Conservation (phyloP, 208 protist genomes). For the Trypanosoma avium region DNA sequence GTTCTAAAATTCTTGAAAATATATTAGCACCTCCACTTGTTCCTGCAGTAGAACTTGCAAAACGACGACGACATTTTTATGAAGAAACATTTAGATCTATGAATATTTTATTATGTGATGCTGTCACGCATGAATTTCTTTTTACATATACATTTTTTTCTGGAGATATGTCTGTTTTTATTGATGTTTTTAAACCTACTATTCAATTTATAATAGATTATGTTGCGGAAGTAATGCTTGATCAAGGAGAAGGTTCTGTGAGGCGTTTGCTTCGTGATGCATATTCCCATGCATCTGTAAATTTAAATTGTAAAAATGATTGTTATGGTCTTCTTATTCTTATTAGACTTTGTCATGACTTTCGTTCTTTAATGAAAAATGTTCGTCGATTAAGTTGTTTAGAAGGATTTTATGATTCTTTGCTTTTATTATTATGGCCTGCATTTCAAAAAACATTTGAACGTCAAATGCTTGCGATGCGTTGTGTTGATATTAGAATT, state of each 20-base stretch:
- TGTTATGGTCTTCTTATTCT: constrained; percentile 76
- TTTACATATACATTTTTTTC: constrained; percentile 86
- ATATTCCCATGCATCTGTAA: constrained; percentile 45
- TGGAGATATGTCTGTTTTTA: constrained; percentile 78
- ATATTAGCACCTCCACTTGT: constrained; percentile 68
- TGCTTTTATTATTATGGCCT: constrained; percentile 78
- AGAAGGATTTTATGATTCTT: constrained; percentile 79
- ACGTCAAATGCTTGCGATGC: constrained; percentile 59
- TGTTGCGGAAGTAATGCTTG: constrained; percentile 69
- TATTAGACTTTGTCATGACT: constrained; percentile 80
- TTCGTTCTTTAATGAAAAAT: constrained; percentile 70
- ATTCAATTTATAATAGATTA: constrained; percentile 86
- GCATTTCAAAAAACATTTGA: constrained; percentile 73
- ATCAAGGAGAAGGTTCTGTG: constrained; percentile 33
- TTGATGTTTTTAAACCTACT: constrained; percentile 70
- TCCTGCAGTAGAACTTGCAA: constrained; percentile 64
- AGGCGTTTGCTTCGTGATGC: constrained; percentile 40
- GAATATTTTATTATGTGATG: constrained; percentile 67
- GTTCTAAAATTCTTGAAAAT: constrained; percentile 46
- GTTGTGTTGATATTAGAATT: constrained; percentile 26
- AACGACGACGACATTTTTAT: constrained; percentile 55
- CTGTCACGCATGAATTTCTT: constrained; percentile 87
- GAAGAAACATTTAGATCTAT: constrained; percentile 86
- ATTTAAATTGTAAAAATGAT: constrained; percentile 54
- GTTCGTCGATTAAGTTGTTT: constrained; percentile 66